phyloP scores from a whole-genome alignment of 164 flowering plant genomes.

The Vitis cinerea region DNA sequence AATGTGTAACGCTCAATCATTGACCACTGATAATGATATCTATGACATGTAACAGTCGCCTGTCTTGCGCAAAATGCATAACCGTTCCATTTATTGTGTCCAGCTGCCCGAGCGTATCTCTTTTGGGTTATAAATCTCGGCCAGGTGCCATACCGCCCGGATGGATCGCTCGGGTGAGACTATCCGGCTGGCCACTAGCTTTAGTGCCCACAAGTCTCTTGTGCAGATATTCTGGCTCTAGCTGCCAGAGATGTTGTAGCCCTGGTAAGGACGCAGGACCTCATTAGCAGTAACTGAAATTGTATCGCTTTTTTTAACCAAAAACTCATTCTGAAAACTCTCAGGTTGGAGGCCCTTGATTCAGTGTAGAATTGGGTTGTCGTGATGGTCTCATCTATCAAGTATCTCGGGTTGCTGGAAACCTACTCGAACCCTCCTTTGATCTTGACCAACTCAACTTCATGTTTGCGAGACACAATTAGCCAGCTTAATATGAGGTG shows the following conservation, averaged over 20 bases:
- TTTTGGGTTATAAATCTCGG: too few species aligned
- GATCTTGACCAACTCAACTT: slow-evolving; percentile 38
- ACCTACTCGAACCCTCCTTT: slow-evolving; percentile 54
- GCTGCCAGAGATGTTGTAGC: slow-evolving; percentile 13
- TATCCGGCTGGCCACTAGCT: too few species aligned
- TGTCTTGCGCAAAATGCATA: too few species aligned
- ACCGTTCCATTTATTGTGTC: too few species aligned
- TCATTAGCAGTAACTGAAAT: slow-evolving; percentile 5
- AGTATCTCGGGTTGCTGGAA: slow-evolving; percentile 59
- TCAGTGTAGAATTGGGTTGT: slow-evolving; percentile 66
- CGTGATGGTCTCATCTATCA: slow-evolving; percentile 60
- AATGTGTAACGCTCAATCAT: too few species aligned
- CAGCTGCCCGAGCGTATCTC: too few species aligned
- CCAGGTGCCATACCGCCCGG: too few species aligned
- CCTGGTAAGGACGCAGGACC: slow-evolving; percentile 14
- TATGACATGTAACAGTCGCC: too few species aligned
- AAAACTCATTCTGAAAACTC: neutral
- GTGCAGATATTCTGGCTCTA: slow-evolving; percentile 17
- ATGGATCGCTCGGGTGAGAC: too few species aligned
- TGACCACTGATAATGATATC: too few species aligned
- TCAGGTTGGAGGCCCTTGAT: slow-evolving; percentile 70
- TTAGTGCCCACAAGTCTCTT: slow-evolving; percentile 1
- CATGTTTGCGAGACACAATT: slow-evolving; percentile 46
- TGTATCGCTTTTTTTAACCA: slow-evolving; percentile 9
- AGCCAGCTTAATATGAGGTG: slow-evolving; percentile 48